Evolutionary conservation across 1,284 basidiomycete genomes (phyloP).

Genomic region (Chondrostereum purpureum): DNA sequence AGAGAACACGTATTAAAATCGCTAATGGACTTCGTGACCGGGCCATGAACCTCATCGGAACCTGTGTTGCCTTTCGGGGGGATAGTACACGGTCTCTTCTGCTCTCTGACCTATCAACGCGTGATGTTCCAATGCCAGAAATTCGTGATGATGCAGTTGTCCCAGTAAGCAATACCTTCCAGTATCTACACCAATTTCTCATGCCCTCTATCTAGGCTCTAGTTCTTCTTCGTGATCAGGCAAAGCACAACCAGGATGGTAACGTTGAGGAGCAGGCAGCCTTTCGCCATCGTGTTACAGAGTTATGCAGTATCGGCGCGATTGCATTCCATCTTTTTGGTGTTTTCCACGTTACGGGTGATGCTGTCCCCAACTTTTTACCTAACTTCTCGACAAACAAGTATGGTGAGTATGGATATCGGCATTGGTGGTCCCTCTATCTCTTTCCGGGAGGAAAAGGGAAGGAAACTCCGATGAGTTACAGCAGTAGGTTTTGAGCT

Average conservation of each 20-base stretch:
- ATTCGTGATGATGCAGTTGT: conserved; percentile 6
- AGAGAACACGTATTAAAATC: not conserved
- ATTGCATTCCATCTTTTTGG: conserved; percentile 1
- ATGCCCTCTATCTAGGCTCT: conserved; percentile 8
- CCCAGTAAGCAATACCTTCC: conserved; percentile 7
- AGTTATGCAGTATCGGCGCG: conserved; percentile 1
- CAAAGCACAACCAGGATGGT: conserved; percentile 8
- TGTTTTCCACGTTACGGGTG: conserved; percentile 9
- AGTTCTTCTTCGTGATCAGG: conserved; percentile 7
- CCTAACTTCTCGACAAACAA: conserved; percentile 16
- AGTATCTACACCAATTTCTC: too few relatives aligned
- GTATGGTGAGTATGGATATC: conserved; percentile 17
- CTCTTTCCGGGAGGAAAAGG: conserved; percentile 15
- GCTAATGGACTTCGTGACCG: conserved; percentile 15
- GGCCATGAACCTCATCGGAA: conserved; percentile 17
- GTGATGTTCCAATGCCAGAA: conserved; percentile 14
- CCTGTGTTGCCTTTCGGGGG: conserved; percentile 17
- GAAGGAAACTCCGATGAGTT: conserved; percentile 17
- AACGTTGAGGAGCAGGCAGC: conserved; percentile 6
- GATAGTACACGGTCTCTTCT: conserved; percentile 17
- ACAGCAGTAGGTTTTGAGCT: conserved; percentile 18
- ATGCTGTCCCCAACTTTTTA: conserved; percentile 14
- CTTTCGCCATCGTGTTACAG: conserved; percentile 9
- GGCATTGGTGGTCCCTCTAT: conserved; percentile 19
- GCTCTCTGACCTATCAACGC: conserved; percentile 18